These are phyloP conservation scores for Tylopilus subfusipes DNA, from an alignment of 768 basidiomycete genomes.

Conservation along the genomic window DNA sequence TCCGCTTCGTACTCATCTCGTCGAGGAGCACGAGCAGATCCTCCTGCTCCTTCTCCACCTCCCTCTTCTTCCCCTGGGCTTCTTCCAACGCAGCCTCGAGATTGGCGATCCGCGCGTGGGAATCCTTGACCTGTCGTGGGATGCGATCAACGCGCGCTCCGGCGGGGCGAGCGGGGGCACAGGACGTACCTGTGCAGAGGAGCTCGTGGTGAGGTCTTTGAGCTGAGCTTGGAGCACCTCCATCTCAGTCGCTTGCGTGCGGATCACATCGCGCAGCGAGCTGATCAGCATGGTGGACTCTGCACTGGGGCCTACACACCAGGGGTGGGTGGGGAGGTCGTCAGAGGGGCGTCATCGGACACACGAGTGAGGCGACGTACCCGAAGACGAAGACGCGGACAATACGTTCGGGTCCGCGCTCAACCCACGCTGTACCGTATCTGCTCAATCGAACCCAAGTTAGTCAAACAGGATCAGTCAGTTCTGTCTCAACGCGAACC, in stretches of 20 bases:
- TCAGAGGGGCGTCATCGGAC: neutral
- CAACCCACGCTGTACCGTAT: slow-evolving; percentile 73
- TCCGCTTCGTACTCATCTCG: slow-evolving; percentile 83
- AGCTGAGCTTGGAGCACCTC: slow-evolving; percentile 63
- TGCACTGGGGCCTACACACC: slow-evolving; percentile 53
- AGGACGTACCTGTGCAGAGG: slow-evolving; percentile 39
- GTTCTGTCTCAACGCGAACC: neutral
- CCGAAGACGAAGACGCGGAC: slow-evolving; percentile 47
- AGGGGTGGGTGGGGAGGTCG: neutral
- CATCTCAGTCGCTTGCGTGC: slow-evolving; percentile 77
- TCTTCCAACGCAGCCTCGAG: slow-evolving; percentile 47
- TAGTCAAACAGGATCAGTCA: neutral
- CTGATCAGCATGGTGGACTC: slow-evolving; percentile 80
- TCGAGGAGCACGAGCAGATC: slow-evolving; percentile 91
- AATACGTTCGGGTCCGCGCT: slow-evolving; percentile 64
- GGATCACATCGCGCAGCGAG: slow-evolving; percentile 80
- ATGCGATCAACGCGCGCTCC: neutral
- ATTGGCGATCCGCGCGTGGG: slow-evolving; percentile 45
- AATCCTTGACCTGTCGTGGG: slow-evolving; percentile 37
- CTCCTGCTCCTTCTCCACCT: slow-evolving; percentile 94
- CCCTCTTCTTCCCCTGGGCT: slow-evolving; percentile 65
- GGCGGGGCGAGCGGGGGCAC: neutral
- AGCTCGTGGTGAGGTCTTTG: slow-evolving; percentile 35
- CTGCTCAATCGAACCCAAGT: slow-evolving; percentile 33
- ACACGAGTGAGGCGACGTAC: slow-evolving; percentile 34